phyloP scores from a whole-genome alignment of 2,329 filamentous ascomycete species.

The Neofusicoccum sp. region DNA sequence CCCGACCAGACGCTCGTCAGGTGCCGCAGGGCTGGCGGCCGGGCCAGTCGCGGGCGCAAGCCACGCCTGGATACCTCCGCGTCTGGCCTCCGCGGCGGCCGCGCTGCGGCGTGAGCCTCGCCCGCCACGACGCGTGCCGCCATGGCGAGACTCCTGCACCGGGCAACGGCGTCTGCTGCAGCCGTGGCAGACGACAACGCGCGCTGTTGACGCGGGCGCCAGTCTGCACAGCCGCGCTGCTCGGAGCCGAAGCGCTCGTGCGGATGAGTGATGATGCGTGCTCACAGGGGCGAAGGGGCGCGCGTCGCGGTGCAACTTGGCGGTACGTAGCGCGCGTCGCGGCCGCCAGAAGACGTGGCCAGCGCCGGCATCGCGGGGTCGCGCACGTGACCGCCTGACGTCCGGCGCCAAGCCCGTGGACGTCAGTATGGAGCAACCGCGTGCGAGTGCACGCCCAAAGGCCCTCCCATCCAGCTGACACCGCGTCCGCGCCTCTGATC shows the following conservation, averaged over 20 bases:
- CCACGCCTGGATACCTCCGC: conserved; percentile 14
- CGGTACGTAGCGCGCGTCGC: background rate
- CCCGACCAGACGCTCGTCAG: conserved; percentile 13
- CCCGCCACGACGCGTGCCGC: background rate
- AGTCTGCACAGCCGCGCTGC: conserved; percentile 1
- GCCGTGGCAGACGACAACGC: background rate
- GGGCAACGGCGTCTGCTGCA: background rate
- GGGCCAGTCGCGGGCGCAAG: conserved; percentile 12
- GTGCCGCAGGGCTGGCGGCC: conserved; percentile 19
- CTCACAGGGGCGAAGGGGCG: background rate
- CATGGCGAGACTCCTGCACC: background rate
- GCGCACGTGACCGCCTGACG: background rate
- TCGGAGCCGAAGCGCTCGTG: conserved; percentile 16
- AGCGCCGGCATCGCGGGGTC: background rate
- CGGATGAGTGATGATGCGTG: background rate
- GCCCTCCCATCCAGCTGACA: conserved; percentile 3
- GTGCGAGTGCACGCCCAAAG: background rate
- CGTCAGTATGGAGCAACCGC: conserved; percentile 14
- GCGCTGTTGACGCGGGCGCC: background rate
- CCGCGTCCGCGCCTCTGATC: conserved; percentile 11
- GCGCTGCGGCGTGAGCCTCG: conserved; percentile 12
- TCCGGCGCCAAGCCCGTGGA: background rate
- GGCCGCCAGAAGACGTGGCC: background rate
- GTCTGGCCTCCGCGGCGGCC: background rate
- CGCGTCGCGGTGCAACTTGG: background rate